A percentile compares a stretch with the other conserved stretches of the same genome.
Evolutionary conservation across 1,139 yeast species (phyloP).

Genomic region (Candida labiduridarum): DNA sequence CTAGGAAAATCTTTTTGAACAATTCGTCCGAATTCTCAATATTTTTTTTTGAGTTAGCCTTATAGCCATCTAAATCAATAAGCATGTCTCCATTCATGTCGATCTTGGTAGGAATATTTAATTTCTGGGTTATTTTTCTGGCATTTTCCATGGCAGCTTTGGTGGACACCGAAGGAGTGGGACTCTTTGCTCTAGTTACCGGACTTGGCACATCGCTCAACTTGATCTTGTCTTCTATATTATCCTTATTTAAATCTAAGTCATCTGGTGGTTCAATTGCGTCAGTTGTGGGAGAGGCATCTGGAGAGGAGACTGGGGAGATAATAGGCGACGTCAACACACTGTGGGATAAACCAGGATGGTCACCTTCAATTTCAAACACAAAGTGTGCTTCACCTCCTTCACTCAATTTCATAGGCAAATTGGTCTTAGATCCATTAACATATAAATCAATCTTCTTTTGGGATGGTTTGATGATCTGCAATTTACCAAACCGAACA

Average conservation of each 20-base stretch:
- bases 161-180: constrained; percentile 27
- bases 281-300: constrained; percentile 37
- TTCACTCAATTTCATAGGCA: constrained; percentile 96
- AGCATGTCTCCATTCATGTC: constrained; percentile 90
- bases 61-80: constrained; percentile 95
- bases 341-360: constrained; percentile 61
- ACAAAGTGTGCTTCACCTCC: constrained; percentile 99
- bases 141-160: constrained; percentile 64
- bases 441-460: constrained; percentile 89
- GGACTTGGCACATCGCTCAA: constrained; percentile 24
- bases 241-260: constrained; percentile 35
- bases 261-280: constrained; percentile 29
- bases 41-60: constrained; percentile 75
- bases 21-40: constrained; percentile 69
- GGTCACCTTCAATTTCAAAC: constrained; percentile 79
- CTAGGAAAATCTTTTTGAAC: constrained; percentile 70
- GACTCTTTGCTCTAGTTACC: constrained; percentile 21
- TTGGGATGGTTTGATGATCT: constrained; percentile 91
- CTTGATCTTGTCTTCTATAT: constrained; percentile 31
- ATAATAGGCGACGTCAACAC: constrained; percentile 90
- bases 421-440: constrained; percentile 76
- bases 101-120: constrained; percentile 86
- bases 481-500: constrained; percentile 92
- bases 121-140: constrained; percentile 64
- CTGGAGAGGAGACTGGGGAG: constrained; percentile 76